A percentile compares a stretch with the other conserved stretches of the same genome.
Conservation (phyloP, 2,329 filamentous ascomycete genomes). For the Talaromyces piceae region DNA sequence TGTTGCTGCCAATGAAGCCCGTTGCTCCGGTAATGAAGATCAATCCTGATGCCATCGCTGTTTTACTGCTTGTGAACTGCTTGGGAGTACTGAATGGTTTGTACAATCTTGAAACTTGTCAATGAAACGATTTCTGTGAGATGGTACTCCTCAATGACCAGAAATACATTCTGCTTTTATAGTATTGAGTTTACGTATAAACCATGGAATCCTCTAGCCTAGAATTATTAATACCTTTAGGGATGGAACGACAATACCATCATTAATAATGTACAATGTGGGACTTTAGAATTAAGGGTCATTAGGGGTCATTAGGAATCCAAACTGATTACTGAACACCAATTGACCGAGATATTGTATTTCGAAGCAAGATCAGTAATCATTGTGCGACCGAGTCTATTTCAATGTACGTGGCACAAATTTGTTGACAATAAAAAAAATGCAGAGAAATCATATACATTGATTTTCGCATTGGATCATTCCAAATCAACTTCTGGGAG, state of each 20-base stretch:
- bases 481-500: too few relatives aligned
- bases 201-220: background rate
- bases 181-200: background rate
- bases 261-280: background rate
- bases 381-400: background rate
- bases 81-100: too few relatives aligned
- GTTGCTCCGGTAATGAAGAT: constrained; percentile 19
- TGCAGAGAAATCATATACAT: background rate
- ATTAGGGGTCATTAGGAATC: background rate
- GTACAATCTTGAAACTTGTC: background rate
- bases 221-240: background rate
- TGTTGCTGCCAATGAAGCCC: constrained; percentile 18
- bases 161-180: background rate
- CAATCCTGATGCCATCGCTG: constrained; percentile 1
- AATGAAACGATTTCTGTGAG: background rate
- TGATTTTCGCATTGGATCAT: background rate
- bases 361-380: background rate
- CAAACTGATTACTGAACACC: background rate
- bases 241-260: background rate
- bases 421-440: background rate
- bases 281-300: background rate
- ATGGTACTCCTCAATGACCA: background rate
- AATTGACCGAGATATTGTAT: too few relatives aligned
- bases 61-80: background rate
- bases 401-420: too few relatives aligned